A percentile compares a stretch with the other conserved stretches of the same genome.
phyloP scores from a whole-genome alignment of 495 filamentous ascomycete species.

The Podospora australis region DNA sequence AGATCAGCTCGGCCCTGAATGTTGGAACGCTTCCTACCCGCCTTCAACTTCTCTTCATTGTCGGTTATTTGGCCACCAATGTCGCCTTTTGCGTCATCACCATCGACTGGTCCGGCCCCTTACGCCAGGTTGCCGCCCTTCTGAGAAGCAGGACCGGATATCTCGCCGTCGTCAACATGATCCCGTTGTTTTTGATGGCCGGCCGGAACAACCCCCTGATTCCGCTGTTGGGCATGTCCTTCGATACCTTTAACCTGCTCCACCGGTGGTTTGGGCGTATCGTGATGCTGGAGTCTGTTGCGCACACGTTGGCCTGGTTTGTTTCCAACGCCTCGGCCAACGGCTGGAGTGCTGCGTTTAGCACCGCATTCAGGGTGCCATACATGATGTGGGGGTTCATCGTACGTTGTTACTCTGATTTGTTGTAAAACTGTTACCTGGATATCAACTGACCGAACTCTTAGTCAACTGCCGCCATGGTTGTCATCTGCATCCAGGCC shows the following conservation, averaged over 20 bases:
- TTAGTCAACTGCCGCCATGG: constrained; percentile 53
- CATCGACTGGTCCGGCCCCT: constrained; percentile 54
- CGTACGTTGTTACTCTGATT: constrained; percentile 32
- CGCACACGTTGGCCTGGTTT: constrained; percentile 51
- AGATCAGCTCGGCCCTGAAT: constrained; percentile 77
- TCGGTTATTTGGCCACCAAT: constrained; percentile 67
- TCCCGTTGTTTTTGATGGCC: constrained; percentile 52
- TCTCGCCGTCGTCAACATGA: constrained; percentile 74
- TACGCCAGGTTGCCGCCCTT: constrained; percentile 26
- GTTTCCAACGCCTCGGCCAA: constrained; percentile 20
- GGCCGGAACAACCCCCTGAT: constrained; percentile 57
- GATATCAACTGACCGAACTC: constrained; percentile 22
- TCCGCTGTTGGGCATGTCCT: constrained; percentile 57
- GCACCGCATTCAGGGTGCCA: constrained; percentile 24
- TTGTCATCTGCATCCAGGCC: constrained; percentile 62
- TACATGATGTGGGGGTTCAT: constrained; percentile 50
- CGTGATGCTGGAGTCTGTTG: constrained; percentile 56
- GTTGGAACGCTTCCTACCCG: constrained; percentile 85
- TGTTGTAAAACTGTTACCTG: neutral
- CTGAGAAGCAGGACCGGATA: constrained; percentile 72
- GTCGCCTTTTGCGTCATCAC: constrained; percentile 71
- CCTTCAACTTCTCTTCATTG: constrained; percentile 71
- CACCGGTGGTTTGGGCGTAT: constrained; percentile 77
- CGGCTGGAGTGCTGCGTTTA: constrained; percentile 42
- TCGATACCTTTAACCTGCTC: constrained; percentile 72